Conservation (phyloP, 1,139 yeast genomes). For the Candida gigantensis region DNA sequence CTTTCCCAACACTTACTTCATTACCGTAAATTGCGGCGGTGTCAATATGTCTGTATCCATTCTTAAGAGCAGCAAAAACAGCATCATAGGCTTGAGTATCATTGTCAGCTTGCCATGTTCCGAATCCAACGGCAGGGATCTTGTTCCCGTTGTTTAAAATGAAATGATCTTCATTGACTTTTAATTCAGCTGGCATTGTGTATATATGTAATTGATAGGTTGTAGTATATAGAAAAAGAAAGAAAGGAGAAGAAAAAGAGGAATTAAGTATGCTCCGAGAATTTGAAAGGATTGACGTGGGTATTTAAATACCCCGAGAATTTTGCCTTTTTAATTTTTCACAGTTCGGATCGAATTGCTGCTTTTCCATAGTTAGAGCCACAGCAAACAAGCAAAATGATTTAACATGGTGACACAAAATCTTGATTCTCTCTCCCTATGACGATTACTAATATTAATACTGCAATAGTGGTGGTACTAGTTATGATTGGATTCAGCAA, state of each 20-base stretch:
- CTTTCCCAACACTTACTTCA: conserved; percentile 67
- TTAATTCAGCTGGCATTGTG: conserved; percentile 13
- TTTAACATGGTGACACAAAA: too few relatives aligned
- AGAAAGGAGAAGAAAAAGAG: background rate
- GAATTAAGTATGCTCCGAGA: background rate
- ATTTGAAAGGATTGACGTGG: too few relatives aligned
- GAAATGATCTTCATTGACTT: conserved; percentile 24
- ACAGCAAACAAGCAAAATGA: too few relatives aligned
- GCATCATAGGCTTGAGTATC: conserved; percentile 63
- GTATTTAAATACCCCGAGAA: too few relatives aligned
- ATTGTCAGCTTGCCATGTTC: conserved; percentile 73
- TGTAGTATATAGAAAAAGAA: background rate
- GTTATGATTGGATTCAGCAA: too few relatives aligned
- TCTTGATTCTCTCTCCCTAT: too few relatives aligned
- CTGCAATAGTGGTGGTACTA: too few relatives aligned
- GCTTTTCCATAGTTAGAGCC: too few relatives aligned
- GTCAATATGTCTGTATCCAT: conserved; percentile 80
- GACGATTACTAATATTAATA: too few relatives aligned
- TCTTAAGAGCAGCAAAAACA: conserved; percentile 60
- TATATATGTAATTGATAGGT: background rate
- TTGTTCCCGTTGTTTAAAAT: conserved; percentile 61
- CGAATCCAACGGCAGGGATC: conserved; percentile 74
- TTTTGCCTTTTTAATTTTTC: too few relatives aligned
- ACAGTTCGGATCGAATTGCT: too few relatives aligned
- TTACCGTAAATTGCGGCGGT: conserved; percentile 71